phyloP scores from a whole-genome alignment of 2,329 filamentous ascomycete species.

The Aureobasidium sp. region DNA sequence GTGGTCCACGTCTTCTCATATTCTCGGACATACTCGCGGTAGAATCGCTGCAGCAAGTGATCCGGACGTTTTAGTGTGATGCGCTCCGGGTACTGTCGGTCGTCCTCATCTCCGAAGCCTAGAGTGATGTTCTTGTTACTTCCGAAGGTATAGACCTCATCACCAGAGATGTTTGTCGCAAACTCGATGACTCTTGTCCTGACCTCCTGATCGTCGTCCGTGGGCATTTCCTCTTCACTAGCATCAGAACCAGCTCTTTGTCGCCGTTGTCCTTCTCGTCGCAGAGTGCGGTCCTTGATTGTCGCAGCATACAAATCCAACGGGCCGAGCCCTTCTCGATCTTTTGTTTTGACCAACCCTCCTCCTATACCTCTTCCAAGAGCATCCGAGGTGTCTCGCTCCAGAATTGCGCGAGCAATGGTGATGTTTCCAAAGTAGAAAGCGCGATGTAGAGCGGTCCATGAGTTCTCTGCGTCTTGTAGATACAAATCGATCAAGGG shows the following conservation, averaged over 20 bases:
- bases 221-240: conserved; percentile 44
- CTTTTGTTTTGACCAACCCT: conserved; percentile 86
- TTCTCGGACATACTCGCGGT: conserved; percentile 54
- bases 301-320: conserved; percentile 89
- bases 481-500: conserved; percentile 76
- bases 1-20: conserved; percentile 30
- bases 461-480: conserved; percentile 86
- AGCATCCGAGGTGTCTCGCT: conserved; percentile 63
- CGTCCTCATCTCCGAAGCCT: conserved; percentile 90
- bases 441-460: conserved; percentile 88
- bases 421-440: conserved; percentile 84
- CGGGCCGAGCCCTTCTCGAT: conserved; percentile 87
- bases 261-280: conserved; percentile 30
- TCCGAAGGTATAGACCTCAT: conserved; percentile 88
- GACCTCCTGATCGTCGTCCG: conserved; percentile 52
- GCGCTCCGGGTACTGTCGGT: conserved; percentile 86
- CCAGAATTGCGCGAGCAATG: conserved; percentile 73
- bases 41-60: conserved; percentile 65
- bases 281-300: conserved; percentile 66
- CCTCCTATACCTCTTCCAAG: conserved; percentile 58
- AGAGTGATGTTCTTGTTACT: conserved; percentile 93
- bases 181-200: conserved; percentile 21
- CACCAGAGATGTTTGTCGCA: conserved; percentile 46
- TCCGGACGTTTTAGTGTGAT: conserved; percentile 68
- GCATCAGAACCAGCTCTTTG: conserved; percentile 24